These are phyloP conservation scores for Rhypophila decipiens DNA, from an alignment of 495 filamentous ascomycete genomes.

Conservation along the genomic window DNA sequence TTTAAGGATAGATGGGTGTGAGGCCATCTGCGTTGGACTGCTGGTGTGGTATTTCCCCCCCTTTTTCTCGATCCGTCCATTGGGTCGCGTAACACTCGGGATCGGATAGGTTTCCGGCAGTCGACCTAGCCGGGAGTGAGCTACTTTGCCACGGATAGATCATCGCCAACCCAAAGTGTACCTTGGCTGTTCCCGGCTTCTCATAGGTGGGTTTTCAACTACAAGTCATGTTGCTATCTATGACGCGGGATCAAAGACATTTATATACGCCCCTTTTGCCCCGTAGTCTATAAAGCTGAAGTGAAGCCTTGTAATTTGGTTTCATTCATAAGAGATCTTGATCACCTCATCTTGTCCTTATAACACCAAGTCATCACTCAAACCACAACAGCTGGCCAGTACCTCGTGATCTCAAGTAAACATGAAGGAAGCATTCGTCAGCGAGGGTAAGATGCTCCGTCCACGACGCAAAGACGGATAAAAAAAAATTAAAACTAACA, in stretches of 20 bases:
- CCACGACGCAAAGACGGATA: neutral
- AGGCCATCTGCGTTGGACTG: neutral
- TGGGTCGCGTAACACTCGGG: no score
- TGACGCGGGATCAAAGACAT: no score
- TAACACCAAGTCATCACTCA: neutral
- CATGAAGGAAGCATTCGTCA: conserved; percentile 66
- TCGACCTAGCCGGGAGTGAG: no score
- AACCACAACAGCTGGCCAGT: neutral
- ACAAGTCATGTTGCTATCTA: no score
- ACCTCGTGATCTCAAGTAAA: neutral
- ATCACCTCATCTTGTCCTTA: neutral
- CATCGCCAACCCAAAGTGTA: no score
- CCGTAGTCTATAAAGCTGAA: neutral
- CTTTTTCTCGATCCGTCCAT: no score
- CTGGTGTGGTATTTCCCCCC: neutral
- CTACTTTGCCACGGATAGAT: no score
- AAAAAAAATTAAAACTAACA: neutral
- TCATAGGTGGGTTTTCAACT: no score
- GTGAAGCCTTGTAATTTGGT: neutral
- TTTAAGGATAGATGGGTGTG: neutral
- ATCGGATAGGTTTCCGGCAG: no score
- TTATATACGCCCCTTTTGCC: no score
- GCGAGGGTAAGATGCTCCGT: conserved; percentile 21
- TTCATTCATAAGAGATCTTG: neutral
- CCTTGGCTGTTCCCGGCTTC: no score